Conservation (phyloP, 352 stramenopile genomes). For the Hyaloperonospora brassicae region DNA sequence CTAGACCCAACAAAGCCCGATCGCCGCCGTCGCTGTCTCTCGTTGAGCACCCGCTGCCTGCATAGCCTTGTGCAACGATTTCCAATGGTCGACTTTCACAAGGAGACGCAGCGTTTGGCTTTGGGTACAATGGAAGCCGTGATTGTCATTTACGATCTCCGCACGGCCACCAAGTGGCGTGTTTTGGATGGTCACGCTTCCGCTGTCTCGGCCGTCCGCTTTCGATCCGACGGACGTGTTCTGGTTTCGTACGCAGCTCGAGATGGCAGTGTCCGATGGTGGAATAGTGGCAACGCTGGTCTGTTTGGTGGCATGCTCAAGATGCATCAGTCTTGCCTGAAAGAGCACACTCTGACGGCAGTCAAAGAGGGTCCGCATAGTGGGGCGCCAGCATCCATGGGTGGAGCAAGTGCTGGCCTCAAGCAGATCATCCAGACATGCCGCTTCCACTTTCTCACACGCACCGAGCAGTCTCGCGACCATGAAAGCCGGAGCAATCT, state of each 20-base stretch:
- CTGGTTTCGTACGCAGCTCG: slow-evolving; percentile 76
- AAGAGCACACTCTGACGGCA: slow-evolving; percentile 67
- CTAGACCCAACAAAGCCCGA: slow-evolving; percentile 82
- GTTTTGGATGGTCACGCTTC: slow-evolving; percentile 76
- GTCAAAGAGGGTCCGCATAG: slow-evolving; percentile 33
- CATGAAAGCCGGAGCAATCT: too few species aligned
- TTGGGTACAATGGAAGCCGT: slow-evolving; percentile 83
- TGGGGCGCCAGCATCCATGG: too few species aligned
- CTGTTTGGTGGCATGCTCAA: slow-evolving; percentile 81
- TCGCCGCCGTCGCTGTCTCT: slow-evolving; percentile 62
- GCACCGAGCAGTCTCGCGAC: slow-evolving; percentile 32
- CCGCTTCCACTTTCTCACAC: slow-evolving; percentile 67
- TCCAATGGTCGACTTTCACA: slow-evolving; percentile 85
- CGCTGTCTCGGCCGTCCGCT: slow-evolving; percentile 59
- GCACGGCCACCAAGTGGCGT: slow-evolving; percentile 83
- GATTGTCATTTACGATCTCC: slow-evolving; percentile 84
- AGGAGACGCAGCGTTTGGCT: slow-evolving; percentile 77
- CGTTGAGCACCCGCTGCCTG: slow-evolving; percentile 70
- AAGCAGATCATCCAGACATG: slow-evolving; percentile 83
- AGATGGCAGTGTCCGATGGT: slow-evolving; percentile 74
- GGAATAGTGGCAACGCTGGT: slow-evolving; percentile 72
- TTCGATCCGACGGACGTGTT: slow-evolving; percentile 68
- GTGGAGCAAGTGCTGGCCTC: slow-evolving; percentile 45
- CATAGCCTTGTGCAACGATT: slow-evolving; percentile 78
- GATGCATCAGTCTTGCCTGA: slow-evolving; percentile 83